Base-by-base conservation (phyloP, 2,329 filamentous ascomycete species). In the Aspergillus unguis region DNA sequence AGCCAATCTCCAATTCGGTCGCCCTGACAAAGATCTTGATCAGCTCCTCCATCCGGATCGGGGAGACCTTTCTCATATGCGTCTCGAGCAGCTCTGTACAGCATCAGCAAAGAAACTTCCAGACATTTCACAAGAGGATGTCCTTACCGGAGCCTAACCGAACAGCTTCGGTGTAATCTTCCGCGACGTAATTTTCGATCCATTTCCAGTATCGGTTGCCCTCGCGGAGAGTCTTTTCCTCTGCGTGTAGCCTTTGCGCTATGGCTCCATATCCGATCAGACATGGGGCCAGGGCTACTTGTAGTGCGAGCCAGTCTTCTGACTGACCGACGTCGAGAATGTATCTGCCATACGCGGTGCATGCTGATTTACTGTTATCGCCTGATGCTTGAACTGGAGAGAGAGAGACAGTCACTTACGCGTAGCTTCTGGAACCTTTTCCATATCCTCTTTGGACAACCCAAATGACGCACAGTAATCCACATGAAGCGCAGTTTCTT, bases 251-350 rank as follows among this genome's bases (percentile, higher is more conserved):
- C 62, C 89, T 81, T 62, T 80, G 79, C 5, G 89, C 92, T 54
- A 95, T 88, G 51, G 83, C 83, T 7, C 86, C 86, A 68, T 97
- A 96, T 38, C 92, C 92, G n/a, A 96, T 80, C 31, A 96, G 77
- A 67, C 92, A 96, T 0, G 92, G 91, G 10, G 92, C 85, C 49
- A 96, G 79, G 4, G 90, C 86, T 56, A 96, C 77, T 65, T 96
- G 90, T 7, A 97, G 80, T 3, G 86, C 91, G 41, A 96, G 78
- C 85, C 87, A 95, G 74, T 96, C 91, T 66, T 94, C 85, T 1
- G 87, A 90, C 62, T 90, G 85, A 5, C 92, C 92, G 23, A 96
- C 80, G 64, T 97, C 92, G 50, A 96, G 84, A 27, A 96, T 86
- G 69, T 92, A 96, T 67, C 88, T 78, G 53, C 87, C 91, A 68